These are phyloP conservation scores for Aspergillus terreus DNA, from an alignment of 2,329 filamentous ascomycete species.

Conservation along the genomic window DNA sequence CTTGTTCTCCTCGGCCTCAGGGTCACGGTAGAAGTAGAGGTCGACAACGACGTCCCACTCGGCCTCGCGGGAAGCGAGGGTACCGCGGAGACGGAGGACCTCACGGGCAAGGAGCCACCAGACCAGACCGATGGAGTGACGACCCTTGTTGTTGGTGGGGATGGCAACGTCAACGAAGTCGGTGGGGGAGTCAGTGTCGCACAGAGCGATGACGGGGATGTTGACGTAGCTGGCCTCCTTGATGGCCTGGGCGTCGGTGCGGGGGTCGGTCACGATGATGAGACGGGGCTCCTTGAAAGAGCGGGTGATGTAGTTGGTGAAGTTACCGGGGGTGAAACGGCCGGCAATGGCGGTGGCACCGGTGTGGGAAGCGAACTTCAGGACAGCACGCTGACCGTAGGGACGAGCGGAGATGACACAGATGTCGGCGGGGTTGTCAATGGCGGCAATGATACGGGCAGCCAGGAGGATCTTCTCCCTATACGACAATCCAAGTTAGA, in stretches of 20 bases:
- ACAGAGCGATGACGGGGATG: slow-evolving; percentile 98
- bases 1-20: slow-evolving; percentile 99
- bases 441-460: slow-evolving; percentile 95
- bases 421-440: slow-evolving; percentile 99
- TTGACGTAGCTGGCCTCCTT: slow-evolving; percentile 99
- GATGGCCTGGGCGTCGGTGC: slow-evolving; percentile 99
- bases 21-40: slow-evolving; percentile 99
- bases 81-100: slow-evolving; percentile 97
- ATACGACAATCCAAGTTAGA: slow-evolving; percentile 23
- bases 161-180: slow-evolving; percentile 99
- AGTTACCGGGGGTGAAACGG: slow-evolving; percentile 99
- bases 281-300: slow-evolving; percentile 99
- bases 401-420: slow-evolving; percentile 99
- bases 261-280: slow-evolving; percentile 98
- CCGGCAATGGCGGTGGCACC: slow-evolving; percentile 96
- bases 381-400: slow-evolving; percentile 98
- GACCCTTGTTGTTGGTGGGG: slow-evolving; percentile 99
- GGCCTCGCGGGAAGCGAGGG: slow-evolving; percentile 89
- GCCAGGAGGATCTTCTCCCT: slow-evolving; percentile 99
- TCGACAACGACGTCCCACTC: slow-evolving; percentile 99
- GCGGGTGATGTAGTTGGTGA: slow-evolving; percentile 99
- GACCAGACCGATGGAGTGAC: slow-evolving; percentile 95
- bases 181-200: slow-evolving; percentile 98
- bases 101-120: slow-evolving; percentile 99
- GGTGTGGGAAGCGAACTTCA: slow-evolving; percentile 99